A percentile compares a stretch with the other conserved stretches of the same genome.
Conservation (phyloP, 192 early-diverging fungal species). For the Linnemannia exigua region DNA sequence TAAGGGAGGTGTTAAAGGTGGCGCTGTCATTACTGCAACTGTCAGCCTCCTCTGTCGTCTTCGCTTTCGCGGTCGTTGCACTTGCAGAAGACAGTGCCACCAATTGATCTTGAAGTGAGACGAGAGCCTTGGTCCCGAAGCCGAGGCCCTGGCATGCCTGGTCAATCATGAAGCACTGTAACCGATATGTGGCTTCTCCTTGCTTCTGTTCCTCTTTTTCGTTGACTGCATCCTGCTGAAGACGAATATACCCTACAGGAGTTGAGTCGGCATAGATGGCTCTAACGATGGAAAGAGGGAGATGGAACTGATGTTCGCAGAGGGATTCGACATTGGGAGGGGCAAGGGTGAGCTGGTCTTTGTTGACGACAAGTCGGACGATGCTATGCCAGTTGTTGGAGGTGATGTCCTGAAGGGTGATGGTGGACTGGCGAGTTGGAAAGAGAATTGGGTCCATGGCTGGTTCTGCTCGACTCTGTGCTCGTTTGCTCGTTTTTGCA, state of each 20-base stretch:
- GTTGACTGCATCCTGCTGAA: conserved; percentile 11
- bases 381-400: conserved; percentile 27
- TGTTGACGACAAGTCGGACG: conserved; percentile 33
- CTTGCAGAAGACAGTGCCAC: neutral
- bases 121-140: conserved; percentile 37
- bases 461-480: neutral
- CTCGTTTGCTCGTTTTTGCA: neutral
- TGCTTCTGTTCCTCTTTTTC: neutral
- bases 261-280: conserved; percentile 39
- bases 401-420: conserved; percentile 39
- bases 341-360: conserved; percentile 27
- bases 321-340: conserved; percentile 38
- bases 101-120: conserved; percentile 15
- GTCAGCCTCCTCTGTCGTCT: neutral
- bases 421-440: conserved; percentile 28
- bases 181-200: neutral
- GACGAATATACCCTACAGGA: conserved; percentile 39
- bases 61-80: neutral
- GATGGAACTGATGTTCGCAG: conserved; percentile 47
- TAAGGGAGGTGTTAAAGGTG: neutral
- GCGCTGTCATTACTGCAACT: neutral
- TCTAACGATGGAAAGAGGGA: conserved; percentile 16
- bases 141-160: conserved; percentile 38
- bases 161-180: conserved; percentile 43
- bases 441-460: conserved; percentile 27